Base-by-base conservation (phyloP, 2,329 filamentous ascomycete genomes). In the Pyrenophora teres region DNA sequence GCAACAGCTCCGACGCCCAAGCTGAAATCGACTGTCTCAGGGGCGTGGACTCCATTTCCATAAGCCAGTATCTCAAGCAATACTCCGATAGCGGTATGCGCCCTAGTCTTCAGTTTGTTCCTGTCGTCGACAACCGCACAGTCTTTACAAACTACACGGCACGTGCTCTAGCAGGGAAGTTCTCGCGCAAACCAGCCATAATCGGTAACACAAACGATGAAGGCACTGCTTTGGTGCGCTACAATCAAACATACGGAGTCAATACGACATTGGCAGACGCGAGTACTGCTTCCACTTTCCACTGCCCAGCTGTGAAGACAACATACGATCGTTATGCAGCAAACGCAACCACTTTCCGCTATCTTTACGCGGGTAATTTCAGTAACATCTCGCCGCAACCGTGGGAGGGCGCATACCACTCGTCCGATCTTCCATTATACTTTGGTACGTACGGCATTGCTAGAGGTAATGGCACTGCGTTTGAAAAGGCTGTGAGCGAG, bases 1-100 rank as follows among this genome's bases (percentile, higher is more conserved):
- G 76, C 43, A 54, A 45, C 15, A 54, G 55, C 44, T 30, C 57
- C 16, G 54, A 61, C 13, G 45, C 61, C 2, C 38, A 50, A 21
- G 61, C 54, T 0, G 69, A 76, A 49, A 54, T 78, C 3, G 63
- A 63, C 1, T 78, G 76, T 51, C 67, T 78, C 52, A 65, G 70
- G 18, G 59, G 64, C 2, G 62, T 76, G 0, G 57, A 65, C 6
- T 65, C 49, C 8, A 16, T 54, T 3, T 55, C 59, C 6, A 71
- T 77, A 13, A 63, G 65, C 15, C 57, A 63, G 30, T 74, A 73
- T 46, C 58, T 76, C 8, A 69, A 69, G 9, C 36, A 47, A 3
- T 68, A 70, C 45, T 37, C 58, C 21, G 64, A 71, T 37, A 65
- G 62, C 7, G 61, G 59, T 7, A 61, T 57, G 6, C 52, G 57